A percentile compares a stretch with the other conserved stretches of the same genome.
phyloP scores from a whole-genome alignment of 2,329 filamentous ascomycete species.

The Fusarium compactum region DNA sequence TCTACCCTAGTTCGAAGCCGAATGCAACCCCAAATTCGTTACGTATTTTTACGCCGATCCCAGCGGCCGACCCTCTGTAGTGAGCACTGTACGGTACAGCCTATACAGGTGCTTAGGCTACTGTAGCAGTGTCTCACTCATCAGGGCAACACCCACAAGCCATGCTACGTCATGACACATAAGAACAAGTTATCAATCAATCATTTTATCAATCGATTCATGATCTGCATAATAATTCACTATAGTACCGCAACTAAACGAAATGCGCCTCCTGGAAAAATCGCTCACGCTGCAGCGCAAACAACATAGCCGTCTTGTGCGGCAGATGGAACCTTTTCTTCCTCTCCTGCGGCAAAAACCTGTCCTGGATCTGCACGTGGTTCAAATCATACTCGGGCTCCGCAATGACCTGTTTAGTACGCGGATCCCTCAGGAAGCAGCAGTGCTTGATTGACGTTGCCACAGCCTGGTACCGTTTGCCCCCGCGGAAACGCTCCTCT shows the following conservation, averaged over 20 bases:
- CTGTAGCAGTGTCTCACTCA: neutral
- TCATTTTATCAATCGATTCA: neutral
- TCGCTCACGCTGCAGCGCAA: conserved; percentile 46
- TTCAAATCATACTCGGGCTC: conserved; percentile 43
- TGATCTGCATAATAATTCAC: neutral
- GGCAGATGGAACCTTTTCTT: conserved; percentile 48
- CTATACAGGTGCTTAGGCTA: neutral
- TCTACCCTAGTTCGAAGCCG: neutral
- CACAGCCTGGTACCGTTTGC: conserved; percentile 46
- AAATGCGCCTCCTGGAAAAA: conserved; percentile 48
- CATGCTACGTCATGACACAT: conserved; percentile 15
- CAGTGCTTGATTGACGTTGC: conserved; percentile 47
- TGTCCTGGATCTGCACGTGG: conserved; percentile 44
- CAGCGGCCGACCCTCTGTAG: neutral
- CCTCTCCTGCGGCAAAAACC: conserved; percentile 45
- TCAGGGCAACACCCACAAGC: neutral
- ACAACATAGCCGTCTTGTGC: conserved; percentile 47
- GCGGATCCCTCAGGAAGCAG: conserved; percentile 46
- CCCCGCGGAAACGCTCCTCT: conserved; percentile 46
- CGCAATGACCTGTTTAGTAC: conserved; percentile 45
- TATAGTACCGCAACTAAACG: conserved; percentile 22
- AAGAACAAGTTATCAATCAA: conserved; percentile 1
- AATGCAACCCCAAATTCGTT: conserved; percentile 4
- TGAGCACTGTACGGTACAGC: neutral
- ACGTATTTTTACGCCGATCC: conserved; percentile 16